A percentile compares a stretch with the other conserved stretches of the same genome.
These are phyloP conservation scores for Jimgerdemannia flammicorona DNA, from an alignment of 192 early-diverging fungal species.

Conservation along the genomic window DNA sequence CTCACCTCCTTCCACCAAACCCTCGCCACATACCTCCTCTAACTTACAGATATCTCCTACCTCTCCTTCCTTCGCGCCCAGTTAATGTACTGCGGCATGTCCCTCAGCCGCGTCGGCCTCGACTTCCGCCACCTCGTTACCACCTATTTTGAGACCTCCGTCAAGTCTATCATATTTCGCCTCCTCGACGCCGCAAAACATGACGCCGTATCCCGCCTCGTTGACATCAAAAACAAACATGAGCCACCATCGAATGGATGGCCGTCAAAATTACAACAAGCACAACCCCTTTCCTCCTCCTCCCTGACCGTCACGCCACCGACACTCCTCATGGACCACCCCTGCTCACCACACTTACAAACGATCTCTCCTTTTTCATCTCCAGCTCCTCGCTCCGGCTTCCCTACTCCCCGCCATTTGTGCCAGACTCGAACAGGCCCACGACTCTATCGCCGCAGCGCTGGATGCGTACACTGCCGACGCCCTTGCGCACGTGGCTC, in stretches of 20 bases:
- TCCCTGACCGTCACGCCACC: conserved; percentile 61
- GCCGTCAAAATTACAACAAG: not conserved
- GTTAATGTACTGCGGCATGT: conserved; percentile 79
- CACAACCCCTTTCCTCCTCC: conserved; percentile 36
- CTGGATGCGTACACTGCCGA: conserved; percentile 16
- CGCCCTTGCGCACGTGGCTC: not conserved
- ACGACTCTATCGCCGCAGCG: conserved; percentile 14
- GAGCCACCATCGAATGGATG: conserved; percentile 1
- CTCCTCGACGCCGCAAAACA: conserved; percentile 41
- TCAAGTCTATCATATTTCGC: conserved; percentile 47
- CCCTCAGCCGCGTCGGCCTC: conserved; percentile 70
- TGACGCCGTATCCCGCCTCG: conserved; percentile 48
- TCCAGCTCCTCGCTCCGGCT: conserved; percentile 53
- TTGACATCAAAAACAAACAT: conserved; percentile 36
- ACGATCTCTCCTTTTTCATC: conserved; percentile 60
- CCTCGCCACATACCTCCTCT: conserved; percentile 42
- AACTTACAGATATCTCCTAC: conserved; percentile 56
- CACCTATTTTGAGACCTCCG: conserved; percentile 56
- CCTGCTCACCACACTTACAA: conserved; percentile 59
- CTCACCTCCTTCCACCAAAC: conserved; percentile 32
- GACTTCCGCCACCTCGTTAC: conserved; percentile 68
- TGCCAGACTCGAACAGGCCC: conserved; percentile 15
- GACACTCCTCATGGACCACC: conserved; percentile 57
- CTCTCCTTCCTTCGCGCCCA: conserved; percentile 65
- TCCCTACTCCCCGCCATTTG: conserved; percentile 22